These are phyloP conservation scores for Aristolochia contorta DNA, from an alignment of 164 flowering plant species.

Conservation along the genomic window DNA sequence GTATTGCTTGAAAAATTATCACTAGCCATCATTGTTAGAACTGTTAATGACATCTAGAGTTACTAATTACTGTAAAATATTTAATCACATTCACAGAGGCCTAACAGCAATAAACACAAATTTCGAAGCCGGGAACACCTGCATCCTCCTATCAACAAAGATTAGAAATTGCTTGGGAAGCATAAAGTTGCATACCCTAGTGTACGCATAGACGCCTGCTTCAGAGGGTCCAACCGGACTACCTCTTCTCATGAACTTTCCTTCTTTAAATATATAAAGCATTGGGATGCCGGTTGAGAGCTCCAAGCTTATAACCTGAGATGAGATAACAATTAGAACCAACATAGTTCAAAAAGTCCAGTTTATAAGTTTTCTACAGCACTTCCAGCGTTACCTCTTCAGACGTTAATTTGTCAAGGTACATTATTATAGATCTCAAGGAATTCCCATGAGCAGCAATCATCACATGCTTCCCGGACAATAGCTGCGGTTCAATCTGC, in stretches of 20 bases:
- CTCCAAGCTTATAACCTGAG: constrained; percentile 87
- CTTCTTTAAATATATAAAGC: constrained; percentile 94
- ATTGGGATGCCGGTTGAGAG: constrained; percentile 91
- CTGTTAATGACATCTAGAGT: too few relatives aligned
- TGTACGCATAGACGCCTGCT: constrained; percentile 98
- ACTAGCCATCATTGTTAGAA: too few relatives aligned
- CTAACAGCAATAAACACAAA: too few relatives aligned
- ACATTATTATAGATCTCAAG: constrained; percentile 95
- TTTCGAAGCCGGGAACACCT: too few relatives aligned
- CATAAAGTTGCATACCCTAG: constrained; percentile 49
- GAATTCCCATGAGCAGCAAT: constrained; percentile 99
- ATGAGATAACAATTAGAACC: not conserved
- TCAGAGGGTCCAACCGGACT: constrained; percentile 88
- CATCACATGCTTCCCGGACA: constrained; percentile 82
- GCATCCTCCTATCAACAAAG: too few relatives aligned
- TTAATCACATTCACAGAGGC: too few relatives aligned
- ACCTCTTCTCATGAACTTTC: constrained; percentile 83
- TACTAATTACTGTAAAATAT: too few relatives aligned
- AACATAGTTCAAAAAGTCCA: not conserved
- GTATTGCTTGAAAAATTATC: too few relatives aligned
- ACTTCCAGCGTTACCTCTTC: constrained; percentile 51
- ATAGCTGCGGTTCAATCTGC: constrained; percentile 86
- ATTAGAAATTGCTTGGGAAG: not conserved
- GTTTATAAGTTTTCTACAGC: not conserved
- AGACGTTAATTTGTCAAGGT: constrained; percentile 91